Evolutionary conservation across 78 protist species (phyloP), one percentile per base, ranked within the genome.

Genomic region (Bigelowiella natans): DNA sequence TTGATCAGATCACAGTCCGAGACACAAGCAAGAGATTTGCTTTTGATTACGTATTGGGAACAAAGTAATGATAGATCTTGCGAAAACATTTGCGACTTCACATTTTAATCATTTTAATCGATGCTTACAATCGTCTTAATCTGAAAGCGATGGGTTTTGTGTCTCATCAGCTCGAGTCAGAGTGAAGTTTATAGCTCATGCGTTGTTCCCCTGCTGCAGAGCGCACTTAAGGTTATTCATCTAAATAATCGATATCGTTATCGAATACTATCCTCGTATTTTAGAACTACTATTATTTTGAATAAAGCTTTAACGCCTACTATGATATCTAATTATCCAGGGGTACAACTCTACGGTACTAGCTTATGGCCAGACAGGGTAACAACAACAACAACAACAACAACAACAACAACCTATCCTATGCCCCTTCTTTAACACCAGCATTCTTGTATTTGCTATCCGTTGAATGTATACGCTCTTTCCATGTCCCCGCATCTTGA

Each of bases 331-430:
- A 1, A n/a, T 90, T 90, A 31, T 90, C 29, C 31, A 90, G 38
- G 92, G 92, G 11, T 91, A 86, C 51, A 91, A 91, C 2, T 36
- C 89, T 1, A 86, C 90, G 39, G 2, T 91, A 1, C 1, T 91
- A 31, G 92, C 92, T 7, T 91, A 91, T 88, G 92, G 92, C 1
- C 34, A 30, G 1, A 91, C 92, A n/a, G 40, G 73, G 73, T 51
- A 18, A 51, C 18, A 51, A 26, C 7, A 7, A 51, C 18, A 51
- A 7, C 7, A 51, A 51, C 73, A 51, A 26, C 7, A 26, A 51
- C 18, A 26, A 51, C 18, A 51, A 51, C 73, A 51, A 26, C 7
- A 51, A 51, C 18, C 34, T 51, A 51, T 26, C 73, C 7, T 51
- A 51, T 51, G 73, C 18, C 7, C 18, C 34, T 51, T 51, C 73